A percentile compares a stretch with the other conserved stretches of the same genome.
These are phyloP conservation scores for Mortierella alpina DNA, from an alignment of 192 early-diverging fungal species.

Conservation along the genomic window DNA sequence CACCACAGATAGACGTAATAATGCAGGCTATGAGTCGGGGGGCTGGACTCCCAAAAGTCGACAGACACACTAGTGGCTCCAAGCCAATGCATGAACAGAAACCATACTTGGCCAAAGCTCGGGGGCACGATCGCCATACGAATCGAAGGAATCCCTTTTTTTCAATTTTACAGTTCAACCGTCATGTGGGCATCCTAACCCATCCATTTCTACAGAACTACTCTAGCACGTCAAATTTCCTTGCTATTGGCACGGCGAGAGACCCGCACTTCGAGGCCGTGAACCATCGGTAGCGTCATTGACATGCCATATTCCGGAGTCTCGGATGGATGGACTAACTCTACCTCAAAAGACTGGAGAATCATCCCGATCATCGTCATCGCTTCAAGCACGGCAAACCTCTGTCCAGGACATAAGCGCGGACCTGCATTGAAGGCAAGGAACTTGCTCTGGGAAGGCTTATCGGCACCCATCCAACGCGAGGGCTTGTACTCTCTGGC, in stretches of 20 bases:
- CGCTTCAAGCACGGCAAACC: neutral
- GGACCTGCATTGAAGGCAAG: neutral
- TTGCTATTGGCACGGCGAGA: neutral
- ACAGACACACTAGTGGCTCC: too few species aligned
- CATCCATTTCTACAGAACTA: too few species aligned
- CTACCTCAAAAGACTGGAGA: constrained; percentile 5
- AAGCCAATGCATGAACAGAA: too few species aligned
- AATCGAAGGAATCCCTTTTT: too few species aligned
- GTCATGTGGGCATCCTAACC: too few species aligned
- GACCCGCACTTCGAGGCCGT: neutral
- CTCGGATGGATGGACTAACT: neutral
- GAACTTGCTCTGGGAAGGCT: neutral
- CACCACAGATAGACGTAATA: too few species aligned
- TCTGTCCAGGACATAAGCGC: neutral
- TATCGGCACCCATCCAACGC: constrained; percentile 22
- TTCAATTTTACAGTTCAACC: too few species aligned
- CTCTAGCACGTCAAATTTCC: neutral
- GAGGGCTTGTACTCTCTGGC: constrained; percentile 69
- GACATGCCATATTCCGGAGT: neutral
- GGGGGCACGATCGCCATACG: too few species aligned
- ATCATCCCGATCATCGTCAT: neutral
- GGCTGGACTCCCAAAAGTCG: too few species aligned
- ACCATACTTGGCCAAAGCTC: too few species aligned
- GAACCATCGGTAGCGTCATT: neutral
- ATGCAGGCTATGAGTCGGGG: too few species aligned